Conservation (phyloP, 257 asterid genomes). For the Leptodermis oblonga region DNA sequence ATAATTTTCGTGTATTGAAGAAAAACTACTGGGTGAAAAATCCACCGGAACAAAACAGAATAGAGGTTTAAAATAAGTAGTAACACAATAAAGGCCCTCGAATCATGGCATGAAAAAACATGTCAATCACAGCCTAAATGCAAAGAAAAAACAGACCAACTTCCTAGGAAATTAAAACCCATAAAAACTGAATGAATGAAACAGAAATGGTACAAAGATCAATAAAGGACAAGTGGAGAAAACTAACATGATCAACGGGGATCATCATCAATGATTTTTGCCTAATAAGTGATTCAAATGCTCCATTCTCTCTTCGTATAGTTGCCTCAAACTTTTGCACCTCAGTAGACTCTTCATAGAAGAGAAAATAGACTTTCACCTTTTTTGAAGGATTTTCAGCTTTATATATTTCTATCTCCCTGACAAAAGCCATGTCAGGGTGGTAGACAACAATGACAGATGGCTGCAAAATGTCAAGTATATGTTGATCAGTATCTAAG, state of each 20-base stretch:
- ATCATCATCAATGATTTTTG: constrained; percentile 94
- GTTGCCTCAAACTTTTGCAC: constrained; percentile 94
- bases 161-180: neutral
- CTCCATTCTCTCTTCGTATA: constrained; percentile 81
- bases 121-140: neutral
- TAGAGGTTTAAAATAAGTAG: neutral
- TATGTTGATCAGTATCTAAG: constrained; percentile 67
- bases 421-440: constrained; percentile 84
- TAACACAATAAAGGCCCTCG: neutral
- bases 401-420: constrained; percentile 88
- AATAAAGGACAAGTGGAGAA: constrained; percentile 11
- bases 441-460: constrained; percentile 82
- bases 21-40: neutral
- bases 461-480: constrained; percentile 82
- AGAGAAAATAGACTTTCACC: constrained; percentile 81
- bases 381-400: constrained; percentile 75
- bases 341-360: constrained; percentile 92
- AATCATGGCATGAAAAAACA: neutral
- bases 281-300: constrained; percentile 90
- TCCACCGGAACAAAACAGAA: neutral
- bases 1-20: neutral
- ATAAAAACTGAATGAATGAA: neutral
- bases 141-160: neutral
- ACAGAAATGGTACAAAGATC: neutral
- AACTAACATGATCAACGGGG: constrained; percentile 74